Base-by-base conservation (phyloP, 1,284 basidiomycete species). In the Pisolithus thermaeus region DNA sequence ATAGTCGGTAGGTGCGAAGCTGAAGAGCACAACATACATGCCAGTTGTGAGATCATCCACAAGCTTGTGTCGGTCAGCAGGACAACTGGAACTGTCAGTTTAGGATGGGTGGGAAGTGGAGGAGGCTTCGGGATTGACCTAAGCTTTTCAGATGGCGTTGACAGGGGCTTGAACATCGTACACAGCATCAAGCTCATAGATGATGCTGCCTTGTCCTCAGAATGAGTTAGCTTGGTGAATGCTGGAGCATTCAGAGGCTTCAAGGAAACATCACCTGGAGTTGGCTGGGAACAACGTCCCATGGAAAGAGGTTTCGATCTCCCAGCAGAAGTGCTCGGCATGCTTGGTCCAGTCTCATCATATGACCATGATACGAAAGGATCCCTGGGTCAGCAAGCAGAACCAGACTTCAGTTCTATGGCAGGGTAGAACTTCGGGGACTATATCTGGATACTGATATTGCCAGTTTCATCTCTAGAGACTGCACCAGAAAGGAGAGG, bases 1-100 rank as follows among this genome's bases (percentile, higher is more conserved):
- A 3, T 55, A 58, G 5, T 51, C 20, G 16, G 58, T 53, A 0
- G 59, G 38, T 1, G 56, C 51, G 52, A 66, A 63, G 22, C 56
- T 53, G 50, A 70, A 67, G 32, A 68, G 8, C 4, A 66, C 61
- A 43, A 66, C 58, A 45, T 68, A 68, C 1, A 60, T 65, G 25
- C 62, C 63, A 22, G 61, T 18, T 7, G 60, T 52, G 36, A 66
- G 51, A 28, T 68, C 64, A 20, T 43, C 50, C 2, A 51, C 28
- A 2, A 61, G 38, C 12, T 41, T 54, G 28, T 65, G 60, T 14
- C 64, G 62, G 3, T 56, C 48, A 9, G 42, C 55, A 22, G 69
- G 59, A 23, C 64, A 56, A 11, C 64, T 14, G 68, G 52, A 4
- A 40, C 43, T 9, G 55, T 37, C 1, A 43, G 53, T 40, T 62